These are phyloP conservation scores for Neurospora intermedia DNA, from an alignment of 495 filamentous ascomycete species.

Conservation along the genomic window DNA sequence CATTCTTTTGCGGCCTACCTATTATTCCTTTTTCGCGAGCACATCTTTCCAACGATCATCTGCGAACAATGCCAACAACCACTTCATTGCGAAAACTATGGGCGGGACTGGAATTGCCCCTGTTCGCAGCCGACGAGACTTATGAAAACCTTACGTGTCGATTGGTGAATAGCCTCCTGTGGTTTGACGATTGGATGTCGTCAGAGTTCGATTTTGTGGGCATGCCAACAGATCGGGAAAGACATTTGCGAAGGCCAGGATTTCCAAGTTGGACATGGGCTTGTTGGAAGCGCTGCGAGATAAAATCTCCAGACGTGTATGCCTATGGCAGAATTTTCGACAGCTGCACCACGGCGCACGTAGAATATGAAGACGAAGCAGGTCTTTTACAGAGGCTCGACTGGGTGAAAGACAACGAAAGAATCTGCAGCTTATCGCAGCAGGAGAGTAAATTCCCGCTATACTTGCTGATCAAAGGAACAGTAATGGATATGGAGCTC, in stretches of 20 bases:
- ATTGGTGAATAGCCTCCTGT: neutral
- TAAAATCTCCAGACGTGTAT: too few species aligned
- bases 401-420: neutral
- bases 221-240: neutral
- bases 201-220: too few species aligned
- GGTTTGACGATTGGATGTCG: neutral
- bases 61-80: too few species aligned
- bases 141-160: neutral
- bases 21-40: neutral
- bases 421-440: neutral
- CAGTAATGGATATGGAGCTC: neutral
- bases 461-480: neutral
- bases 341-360: neutral
- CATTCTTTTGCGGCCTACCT: neutral
- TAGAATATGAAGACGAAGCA: neutral
- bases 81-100: too few species aligned
- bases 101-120: too few species aligned
- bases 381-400: neutral
- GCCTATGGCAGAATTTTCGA: neutral
- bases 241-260: neutral
- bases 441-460: neutral
- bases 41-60: too few species aligned
- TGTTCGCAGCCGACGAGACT: neutral
- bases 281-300: neutral
- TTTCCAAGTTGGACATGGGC: conserved; percentile 6